Evolutionary conservation across 2,329 filamentous ascomycete species (phyloP).

Genomic region (Xylariaceae sp.): DNA sequence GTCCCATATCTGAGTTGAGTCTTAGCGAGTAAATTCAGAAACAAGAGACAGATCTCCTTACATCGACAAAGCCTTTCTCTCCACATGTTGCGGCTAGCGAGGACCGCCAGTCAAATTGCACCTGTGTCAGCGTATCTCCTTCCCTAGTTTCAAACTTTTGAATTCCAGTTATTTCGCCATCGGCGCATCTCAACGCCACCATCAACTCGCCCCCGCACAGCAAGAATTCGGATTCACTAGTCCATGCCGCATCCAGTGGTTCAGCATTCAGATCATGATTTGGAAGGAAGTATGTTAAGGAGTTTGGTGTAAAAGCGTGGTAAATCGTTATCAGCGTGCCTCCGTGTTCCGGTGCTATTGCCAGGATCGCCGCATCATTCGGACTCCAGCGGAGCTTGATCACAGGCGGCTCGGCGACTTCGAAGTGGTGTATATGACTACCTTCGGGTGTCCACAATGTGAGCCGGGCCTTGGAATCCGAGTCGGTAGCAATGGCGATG

Average conservation of each 20-base stretch:
- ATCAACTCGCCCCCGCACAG: constrained; percentile 64
- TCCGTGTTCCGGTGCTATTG: constrained; percentile 60
- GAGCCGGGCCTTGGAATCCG: constrained; percentile 57
- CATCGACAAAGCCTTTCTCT: constrained; percentile 65
- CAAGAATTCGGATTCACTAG: constrained; percentile 62
- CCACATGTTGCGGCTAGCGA: constrained; percentile 64
- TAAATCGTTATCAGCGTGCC: constrained; percentile 64
- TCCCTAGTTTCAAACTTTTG: constrained; percentile 59
- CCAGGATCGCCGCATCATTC: constrained; percentile 59
- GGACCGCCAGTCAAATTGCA: constrained; percentile 62
- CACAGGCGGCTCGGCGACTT: constrained; percentile 64
- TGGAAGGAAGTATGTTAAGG: constrained; percentile 54
- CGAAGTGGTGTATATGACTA: constrained; percentile 57
- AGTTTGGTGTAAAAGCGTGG: constrained; percentile 49
- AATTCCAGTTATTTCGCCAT: constrained; percentile 51
- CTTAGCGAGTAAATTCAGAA: constrained; percentile 2
- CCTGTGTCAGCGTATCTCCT: constrained; percentile 60
- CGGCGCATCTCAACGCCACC: constrained; percentile 53
- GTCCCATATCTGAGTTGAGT: constrained; percentile 57
- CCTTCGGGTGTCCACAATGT: constrained; percentile 64
- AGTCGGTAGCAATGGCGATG: constrained; percentile 65
- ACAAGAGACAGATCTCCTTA: constrained; percentile 47
- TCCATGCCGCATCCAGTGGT: constrained; percentile 66
- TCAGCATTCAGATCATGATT: constrained; percentile 58
- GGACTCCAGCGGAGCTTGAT: constrained; percentile 68